phyloP scores from a whole-genome alignment of 2,329 filamentous ascomycete genomes.

The Cladophialophora psammophila region DNA sequence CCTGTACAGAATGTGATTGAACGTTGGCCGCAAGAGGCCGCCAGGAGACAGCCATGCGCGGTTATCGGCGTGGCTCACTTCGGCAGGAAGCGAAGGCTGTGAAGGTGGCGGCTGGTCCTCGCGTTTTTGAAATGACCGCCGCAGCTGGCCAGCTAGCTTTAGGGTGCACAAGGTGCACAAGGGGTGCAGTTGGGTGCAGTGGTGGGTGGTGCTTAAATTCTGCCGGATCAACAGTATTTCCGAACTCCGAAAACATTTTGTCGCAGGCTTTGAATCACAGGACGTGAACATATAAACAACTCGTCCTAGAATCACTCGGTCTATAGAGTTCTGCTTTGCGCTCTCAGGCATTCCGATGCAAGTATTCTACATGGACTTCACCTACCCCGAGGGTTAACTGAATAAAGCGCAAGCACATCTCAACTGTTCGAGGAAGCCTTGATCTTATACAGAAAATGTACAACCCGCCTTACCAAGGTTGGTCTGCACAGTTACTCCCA shows the following conservation, averaged over 20 bases:
- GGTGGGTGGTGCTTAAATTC: not conserved
- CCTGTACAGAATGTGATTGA: no score
- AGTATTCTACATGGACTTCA: not conserved
- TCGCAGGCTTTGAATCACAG: not conserved
- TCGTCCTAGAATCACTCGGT: not conserved
- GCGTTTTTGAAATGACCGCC: no score
- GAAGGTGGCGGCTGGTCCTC: no score
- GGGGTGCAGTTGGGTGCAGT: no score
- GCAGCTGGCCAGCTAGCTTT: no score
- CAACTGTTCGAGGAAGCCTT: not conserved
- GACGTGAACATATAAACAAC: not conserved
- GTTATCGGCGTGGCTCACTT: no score
- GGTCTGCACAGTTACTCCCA: not conserved
- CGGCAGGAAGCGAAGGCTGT: no score
- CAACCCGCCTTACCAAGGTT: slow-evolving; percentile 34
- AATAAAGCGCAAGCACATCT: not conserved
- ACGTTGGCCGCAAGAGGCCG: no score
- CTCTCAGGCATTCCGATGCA: not conserved
- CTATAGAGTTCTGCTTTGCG: not conserved
- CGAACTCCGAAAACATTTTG: not conserved
- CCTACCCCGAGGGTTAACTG: not conserved
- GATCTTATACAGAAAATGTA: slow-evolving; percentile 23
- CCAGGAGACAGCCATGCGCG: no score
- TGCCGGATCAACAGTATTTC: slow-evolving; percentile 2
- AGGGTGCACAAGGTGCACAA: no score